Percentiles rank a stretch among this genome's conserved stretches.
phyloP scores from a whole-genome alignment of 2,329 filamentous ascomycete species.

The Pyrenochaeta sp. region DNA sequence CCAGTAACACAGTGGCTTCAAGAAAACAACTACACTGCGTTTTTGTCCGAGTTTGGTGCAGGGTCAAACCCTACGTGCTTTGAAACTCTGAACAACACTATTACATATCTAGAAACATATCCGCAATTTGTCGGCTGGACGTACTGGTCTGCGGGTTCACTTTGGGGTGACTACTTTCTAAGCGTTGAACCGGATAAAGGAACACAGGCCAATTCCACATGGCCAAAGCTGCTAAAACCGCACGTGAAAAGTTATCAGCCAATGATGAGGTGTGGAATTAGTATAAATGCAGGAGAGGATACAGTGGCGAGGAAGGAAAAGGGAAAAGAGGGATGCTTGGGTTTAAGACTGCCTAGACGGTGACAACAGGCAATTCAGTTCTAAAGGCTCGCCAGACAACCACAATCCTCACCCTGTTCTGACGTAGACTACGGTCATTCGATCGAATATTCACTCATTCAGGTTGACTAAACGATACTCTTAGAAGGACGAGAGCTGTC shows the following conservation, averaged over 20 bases:
- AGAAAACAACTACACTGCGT: conserved; percentile 57
- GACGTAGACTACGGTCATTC: too few species aligned
- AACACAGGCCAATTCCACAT: conserved; percentile 22
- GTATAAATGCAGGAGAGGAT: conserved; percentile 9
- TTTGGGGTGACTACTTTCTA: conserved; percentile 54
- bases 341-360: conserved; percentile 19
- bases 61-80: conserved; percentile 53
- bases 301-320: conserved; percentile 7
- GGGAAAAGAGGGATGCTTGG: conserved; percentile 26
- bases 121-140: conserved; percentile 59
- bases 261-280: conserved; percentile 32
- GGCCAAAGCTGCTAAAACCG: conserved; percentile 27
- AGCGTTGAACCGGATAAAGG: conserved; percentile 29
- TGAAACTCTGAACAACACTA: conserved; percentile 55
- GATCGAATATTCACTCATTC: too few species aligned
- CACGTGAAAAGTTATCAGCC: conserved; percentile 27
- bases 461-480: too few species aligned
- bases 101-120: conserved; percentile 51
- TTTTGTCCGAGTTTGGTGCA: conserved; percentile 62
- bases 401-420: too few species aligned
- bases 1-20: conserved; percentile 58
- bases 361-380: too few species aligned
- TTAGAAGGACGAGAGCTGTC: too few species aligned
- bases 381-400: too few species aligned
- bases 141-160: conserved; percentile 60